Conservation (phyloP, 2,329 filamentous ascomycete genomes). For the Tolypocladium cylindrosporum region DNA sequence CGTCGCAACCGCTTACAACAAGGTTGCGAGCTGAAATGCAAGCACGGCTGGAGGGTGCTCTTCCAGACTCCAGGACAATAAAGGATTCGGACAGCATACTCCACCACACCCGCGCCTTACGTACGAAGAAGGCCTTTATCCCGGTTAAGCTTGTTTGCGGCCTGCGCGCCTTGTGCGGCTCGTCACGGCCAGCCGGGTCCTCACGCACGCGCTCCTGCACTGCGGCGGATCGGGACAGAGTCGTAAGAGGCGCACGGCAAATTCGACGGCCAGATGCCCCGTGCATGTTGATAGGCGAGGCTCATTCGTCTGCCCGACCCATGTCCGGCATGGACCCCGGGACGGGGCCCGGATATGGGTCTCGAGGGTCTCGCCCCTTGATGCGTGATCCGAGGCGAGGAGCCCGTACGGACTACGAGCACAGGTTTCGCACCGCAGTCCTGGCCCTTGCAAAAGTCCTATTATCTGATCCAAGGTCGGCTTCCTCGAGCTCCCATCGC, state of each 20-base stretch:
- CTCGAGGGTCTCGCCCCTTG: background rate
- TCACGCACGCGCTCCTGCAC: background rate
- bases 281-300: background rate
- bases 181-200: background rate
- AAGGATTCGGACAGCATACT: background rate
- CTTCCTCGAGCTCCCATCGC: background rate
- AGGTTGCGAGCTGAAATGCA: background rate
- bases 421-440: background rate
- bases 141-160: background rate
- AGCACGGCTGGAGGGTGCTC: background rate
- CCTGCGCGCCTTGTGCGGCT: background rate
- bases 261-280: background rate
- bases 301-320: background rate
- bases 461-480: background rate
- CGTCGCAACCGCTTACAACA: background rate
- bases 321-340: background rate
- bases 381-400: background rate
- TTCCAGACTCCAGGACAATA: background rate
- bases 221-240: background rate
- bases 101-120: background rate
- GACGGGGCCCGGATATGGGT: background rate
- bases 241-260: background rate
- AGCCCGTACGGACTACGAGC: background rate
- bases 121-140: background rate
- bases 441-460: background rate